Conservation (phyloP, 106 monocot species). For the Agapanthus africanus region DNA sequence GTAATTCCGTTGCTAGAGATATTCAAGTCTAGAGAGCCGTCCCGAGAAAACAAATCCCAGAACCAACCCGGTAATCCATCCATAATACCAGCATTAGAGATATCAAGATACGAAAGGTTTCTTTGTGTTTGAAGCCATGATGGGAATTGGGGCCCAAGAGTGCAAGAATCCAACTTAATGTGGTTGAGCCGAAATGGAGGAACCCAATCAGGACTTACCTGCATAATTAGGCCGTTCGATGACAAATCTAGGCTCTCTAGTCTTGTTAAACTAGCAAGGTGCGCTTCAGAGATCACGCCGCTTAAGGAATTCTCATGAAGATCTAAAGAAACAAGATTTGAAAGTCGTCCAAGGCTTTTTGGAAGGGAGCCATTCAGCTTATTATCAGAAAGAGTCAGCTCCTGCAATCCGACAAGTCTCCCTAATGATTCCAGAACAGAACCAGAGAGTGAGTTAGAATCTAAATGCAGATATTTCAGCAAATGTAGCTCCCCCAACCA, state of each 20-base stretch:
- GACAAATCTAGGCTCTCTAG: conserved; percentile 12
- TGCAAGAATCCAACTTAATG: conserved; percentile 11
- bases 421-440: conserved; percentile 12
- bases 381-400: conserved; percentile 19
- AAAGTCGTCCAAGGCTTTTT: conserved; percentile 13
- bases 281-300: conserved; percentile 19
- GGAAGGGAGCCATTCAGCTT: conserved; percentile 17
- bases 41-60: neutral
- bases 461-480: neutral
- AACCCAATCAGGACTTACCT: conserved; percentile 18
- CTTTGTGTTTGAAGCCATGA: conserved; percentile 25
- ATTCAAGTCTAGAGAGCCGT: neutral
- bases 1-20: conserved; percentile 25
- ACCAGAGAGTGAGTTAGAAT: neutral
- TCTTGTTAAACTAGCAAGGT: conserved; percentile 18
- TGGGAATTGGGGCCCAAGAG: conserved; percentile 23
- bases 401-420: conserved; percentile 9
- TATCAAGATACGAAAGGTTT: conserved; percentile 1
- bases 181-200: conserved; percentile 18
- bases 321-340: conserved; percentile 14
- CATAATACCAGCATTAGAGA: conserved; percentile 15
- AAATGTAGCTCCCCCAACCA: neutral
- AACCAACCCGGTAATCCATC: conserved; percentile 27
- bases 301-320: conserved; percentile 13
- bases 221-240: conserved; percentile 10